These are phyloP conservation scores for Panaeolus cyanescens DNA, from an alignment of 768 basidiomycete species.

Conservation along the genomic window DNA sequence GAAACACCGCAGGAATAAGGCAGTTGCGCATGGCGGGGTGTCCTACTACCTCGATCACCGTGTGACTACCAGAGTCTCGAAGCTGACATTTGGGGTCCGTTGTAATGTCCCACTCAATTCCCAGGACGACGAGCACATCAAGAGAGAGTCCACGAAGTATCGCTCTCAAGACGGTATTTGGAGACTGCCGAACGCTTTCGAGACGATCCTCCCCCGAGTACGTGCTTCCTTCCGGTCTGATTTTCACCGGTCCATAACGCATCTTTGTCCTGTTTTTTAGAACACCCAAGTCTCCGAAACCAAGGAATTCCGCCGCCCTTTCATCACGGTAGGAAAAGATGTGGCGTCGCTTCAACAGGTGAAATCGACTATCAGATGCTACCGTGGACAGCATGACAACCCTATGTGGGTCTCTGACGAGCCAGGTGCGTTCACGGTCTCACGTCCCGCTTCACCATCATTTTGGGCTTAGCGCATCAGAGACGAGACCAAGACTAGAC, in stretches of 20 bases:
- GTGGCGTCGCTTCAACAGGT: not conserved
- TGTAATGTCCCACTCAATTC: conserved; percentile 1
- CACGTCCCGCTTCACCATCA: not conserved
- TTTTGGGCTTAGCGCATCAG: not conserved
- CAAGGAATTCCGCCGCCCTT: conserved; percentile 19
- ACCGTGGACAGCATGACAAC: conserved; percentile 11
- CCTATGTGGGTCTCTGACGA: conserved; percentile 17
- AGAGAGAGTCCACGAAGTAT: not conserved
- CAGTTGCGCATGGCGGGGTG: conserved; percentile 11
- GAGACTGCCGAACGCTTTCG: conserved; percentile 4
- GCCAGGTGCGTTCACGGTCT: conserved; percentile 4
- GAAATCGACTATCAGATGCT: conserved; percentile 13
- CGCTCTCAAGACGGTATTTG: not conserved
- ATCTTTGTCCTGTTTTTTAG: conserved; percentile 6
- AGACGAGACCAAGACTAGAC: not conserved
- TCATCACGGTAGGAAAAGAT: conserved; percentile 12
- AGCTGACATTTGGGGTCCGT: conserved; percentile 9
- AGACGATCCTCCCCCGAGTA: not conserved
- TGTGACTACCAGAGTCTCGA: conserved; percentile 7
- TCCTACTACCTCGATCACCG: conserved; percentile 10
- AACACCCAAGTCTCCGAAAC: conserved; percentile 22
- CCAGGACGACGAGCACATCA: conserved; percentile 2
- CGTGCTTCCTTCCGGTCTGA: not conserved
- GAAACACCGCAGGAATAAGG: conserved; percentile 4
- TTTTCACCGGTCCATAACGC: not conserved